phyloP scores from a whole-genome alignment of 495 filamentous ascomycete genomes.

The Penicillium alfredii region DNA sequence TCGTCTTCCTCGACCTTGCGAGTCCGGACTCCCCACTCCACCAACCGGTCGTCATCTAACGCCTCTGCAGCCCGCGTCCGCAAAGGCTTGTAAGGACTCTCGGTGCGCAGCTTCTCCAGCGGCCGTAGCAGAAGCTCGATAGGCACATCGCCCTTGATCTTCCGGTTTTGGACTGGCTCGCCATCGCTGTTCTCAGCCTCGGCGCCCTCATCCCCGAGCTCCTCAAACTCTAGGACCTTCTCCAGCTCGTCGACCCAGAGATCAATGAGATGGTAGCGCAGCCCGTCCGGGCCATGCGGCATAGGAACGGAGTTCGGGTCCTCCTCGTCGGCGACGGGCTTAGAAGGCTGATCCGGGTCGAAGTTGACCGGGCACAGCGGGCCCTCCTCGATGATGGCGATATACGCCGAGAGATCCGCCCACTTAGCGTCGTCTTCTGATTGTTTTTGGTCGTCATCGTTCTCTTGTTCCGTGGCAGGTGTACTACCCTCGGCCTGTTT shows the following conservation, averaged over 20 bases:
- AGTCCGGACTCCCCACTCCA: slow-evolving; percentile 48
- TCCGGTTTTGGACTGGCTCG: slow-evolving; percentile 22
- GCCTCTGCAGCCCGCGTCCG: slow-evolving; percentile 64
- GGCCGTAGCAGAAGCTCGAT: slow-evolving; percentile 54
- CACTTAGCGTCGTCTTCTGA: slow-evolving; percentile 34
- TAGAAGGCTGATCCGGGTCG: slow-evolving; percentile 30
- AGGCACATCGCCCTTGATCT: slow-evolving; percentile 35
- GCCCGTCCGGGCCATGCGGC: slow-evolving; percentile 61
- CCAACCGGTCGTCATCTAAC: slow-evolving; percentile 68
- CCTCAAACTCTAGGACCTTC: slow-evolving; percentile 53
- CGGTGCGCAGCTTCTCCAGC: slow-evolving; percentile 47
- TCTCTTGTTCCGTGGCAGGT: slow-evolving; percentile 5
- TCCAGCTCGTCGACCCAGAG: slow-evolving; percentile 85
- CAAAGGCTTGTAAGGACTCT: slow-evolving; percentile 65
- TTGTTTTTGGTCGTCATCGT: slow-evolving; percentile 22
- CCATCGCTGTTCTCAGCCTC: too few species aligned
- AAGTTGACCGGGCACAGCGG: slow-evolving; percentile 42
- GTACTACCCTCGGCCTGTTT: slow-evolving; percentile 16
- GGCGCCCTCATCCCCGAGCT: slow-evolving; percentile 23
- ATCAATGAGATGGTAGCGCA: slow-evolving; percentile 85
- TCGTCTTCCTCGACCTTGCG: slow-evolving; percentile 34
- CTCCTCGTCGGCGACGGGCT: slow-evolving; percentile 16
- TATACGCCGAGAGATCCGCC: slow-evolving; percentile 35
- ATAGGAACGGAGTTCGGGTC: slow-evolving; percentile 32
- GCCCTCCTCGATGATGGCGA: slow-evolving; percentile 38